These are phyloP conservation scores for Tanacetum coccineum DNA, from an alignment of 129 eudicot genomes.

Conservation along the genomic window DNA sequence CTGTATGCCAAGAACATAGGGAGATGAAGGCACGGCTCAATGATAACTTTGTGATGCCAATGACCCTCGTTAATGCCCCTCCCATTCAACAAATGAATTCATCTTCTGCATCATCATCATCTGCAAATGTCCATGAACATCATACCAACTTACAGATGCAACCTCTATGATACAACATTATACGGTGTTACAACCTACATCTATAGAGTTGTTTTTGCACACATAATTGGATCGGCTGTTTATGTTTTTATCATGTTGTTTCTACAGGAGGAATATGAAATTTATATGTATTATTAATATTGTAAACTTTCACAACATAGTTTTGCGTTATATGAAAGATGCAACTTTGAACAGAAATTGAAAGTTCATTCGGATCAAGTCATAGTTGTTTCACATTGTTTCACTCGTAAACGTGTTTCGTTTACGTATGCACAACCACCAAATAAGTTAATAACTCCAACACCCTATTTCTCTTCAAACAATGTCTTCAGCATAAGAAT, in stretches of 20 bases:
- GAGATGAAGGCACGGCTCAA: conserved; percentile 84
- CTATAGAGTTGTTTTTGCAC: conserved; percentile 20
- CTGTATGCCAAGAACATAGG: conserved; percentile 97
- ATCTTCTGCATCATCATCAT: conserved; percentile 34
- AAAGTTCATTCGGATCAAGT: neutral
- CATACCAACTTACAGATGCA: conserved; percentile 76
- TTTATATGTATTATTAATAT: conserved; percentile 6
- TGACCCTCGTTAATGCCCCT: conserved; percentile 89
- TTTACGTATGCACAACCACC: too few relatives aligned
- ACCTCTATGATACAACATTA: conserved; percentile 39
- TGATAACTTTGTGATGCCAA: conserved; percentile 61
- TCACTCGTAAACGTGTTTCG: too few relatives aligned
- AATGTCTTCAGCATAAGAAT: too few relatives aligned
- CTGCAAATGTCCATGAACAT: conserved; percentile 46
- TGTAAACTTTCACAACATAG: neutral
- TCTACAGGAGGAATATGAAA: conserved; percentile 10
- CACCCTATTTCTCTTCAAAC: too few relatives aligned
- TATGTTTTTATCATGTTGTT: conserved; percentile 1
- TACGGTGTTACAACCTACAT: neutral
- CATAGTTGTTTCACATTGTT: too few relatives aligned
- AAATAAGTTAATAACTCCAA: too few relatives aligned
- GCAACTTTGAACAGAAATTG: neutral
- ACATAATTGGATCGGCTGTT: conserved; percentile 21
- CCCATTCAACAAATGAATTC: conserved; percentile 84
- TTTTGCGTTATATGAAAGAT: neutral